Percentiles rank a stretch among this genome's conserved stretches.
phyloP scores from a whole-genome alignment of 768 basidiomycete genomes.

The Dioszegia hungarica region DNA sequence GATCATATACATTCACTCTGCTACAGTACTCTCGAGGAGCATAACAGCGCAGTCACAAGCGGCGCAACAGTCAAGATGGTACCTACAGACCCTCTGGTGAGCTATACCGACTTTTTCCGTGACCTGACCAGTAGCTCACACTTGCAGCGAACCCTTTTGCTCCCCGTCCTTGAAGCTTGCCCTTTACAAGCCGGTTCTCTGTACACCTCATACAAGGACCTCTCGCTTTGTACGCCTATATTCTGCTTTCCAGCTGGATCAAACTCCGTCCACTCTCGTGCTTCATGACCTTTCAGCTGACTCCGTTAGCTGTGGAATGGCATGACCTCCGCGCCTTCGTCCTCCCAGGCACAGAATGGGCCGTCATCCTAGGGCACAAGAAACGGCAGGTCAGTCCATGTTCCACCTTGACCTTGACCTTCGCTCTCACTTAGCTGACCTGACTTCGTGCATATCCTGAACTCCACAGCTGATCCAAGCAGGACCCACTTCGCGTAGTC shows the following conservation, averaged over 20 bases:
- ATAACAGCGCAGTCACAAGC: too few relatives aligned
- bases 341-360: conserved; percentile 32
- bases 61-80: conserved; percentile 2
- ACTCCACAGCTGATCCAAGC: too few relatives aligned
- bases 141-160: conserved; percentile 7
- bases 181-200: conserved; percentile 44
- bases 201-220: conserved; percentile 40
- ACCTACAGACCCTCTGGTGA: conserved; percentile 15
- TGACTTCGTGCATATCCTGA: too few relatives aligned
- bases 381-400: conserved; percentile 20
- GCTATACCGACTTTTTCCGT: neutral
- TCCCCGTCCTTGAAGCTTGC: conserved; percentile 21
- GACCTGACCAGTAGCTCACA: neutral
- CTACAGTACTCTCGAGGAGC: too few relatives aligned
- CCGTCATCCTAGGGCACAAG: conserved; percentile 42
- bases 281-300: too few relatives aligned
- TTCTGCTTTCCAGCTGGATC: too few relatives aligned
- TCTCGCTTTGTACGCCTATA: conserved; percentile 36
- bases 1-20: too few relatives aligned
- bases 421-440: neutral
- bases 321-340: conserved; percentile 29
- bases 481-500: conserved; percentile 43
- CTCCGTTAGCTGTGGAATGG: conserved; percentile 44
- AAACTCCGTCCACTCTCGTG: too few relatives aligned
- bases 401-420: neutral